Evolutionary conservation across 441 rosid species (phyloP), one percentile per base, ranked within the genome.

Genomic region (Pelargonium australe): DNA sequence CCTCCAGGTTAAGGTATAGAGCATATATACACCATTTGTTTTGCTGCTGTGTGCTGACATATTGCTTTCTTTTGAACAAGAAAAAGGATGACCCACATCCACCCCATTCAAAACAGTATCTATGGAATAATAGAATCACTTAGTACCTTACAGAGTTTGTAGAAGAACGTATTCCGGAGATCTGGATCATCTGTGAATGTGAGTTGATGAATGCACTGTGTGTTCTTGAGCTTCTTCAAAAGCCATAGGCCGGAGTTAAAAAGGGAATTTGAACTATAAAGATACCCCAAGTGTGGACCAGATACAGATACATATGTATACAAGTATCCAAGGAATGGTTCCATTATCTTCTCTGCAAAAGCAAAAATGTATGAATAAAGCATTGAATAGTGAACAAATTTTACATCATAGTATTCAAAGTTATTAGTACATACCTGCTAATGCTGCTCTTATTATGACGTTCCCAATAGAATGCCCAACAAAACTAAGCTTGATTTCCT

Each of bases 381-480:
- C 41, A 68, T 67, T 67, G 72, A 72, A 73, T 77, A 40, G 45
- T 69, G 28, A 43, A 69, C 25, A n/a, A 49, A 45, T 17, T 25
- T 65, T 31, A 70, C 75, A 58, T 14, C 28, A 19, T 14, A 70
- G 34, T 63, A 74, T 45, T 25, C 57, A 28, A 41, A 66, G 72
- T 45, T 45, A 64, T 41, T 66, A 75, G 62, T 28, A 57, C 65
- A 16, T 78, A 94, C 99, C 99, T 72, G 97, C 75, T 64, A 94
- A 78, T n/a, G 96, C 95, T 67, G 99, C 69, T 80, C 97, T 84
- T 73, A 91, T 77, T 70, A 94, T 94, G 67, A 94, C 74, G 74
- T 91, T 94, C 73, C 97, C 99, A 68, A 94, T 88, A 64, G 97
- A 94, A 81, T 94, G 99, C 19, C 97, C 99, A 61, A 89, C 97